These are phyloP conservation scores for Ilex aquifolium DNA, from an alignment of 257 asterid genomes.

Conservation along the genomic window DNA sequence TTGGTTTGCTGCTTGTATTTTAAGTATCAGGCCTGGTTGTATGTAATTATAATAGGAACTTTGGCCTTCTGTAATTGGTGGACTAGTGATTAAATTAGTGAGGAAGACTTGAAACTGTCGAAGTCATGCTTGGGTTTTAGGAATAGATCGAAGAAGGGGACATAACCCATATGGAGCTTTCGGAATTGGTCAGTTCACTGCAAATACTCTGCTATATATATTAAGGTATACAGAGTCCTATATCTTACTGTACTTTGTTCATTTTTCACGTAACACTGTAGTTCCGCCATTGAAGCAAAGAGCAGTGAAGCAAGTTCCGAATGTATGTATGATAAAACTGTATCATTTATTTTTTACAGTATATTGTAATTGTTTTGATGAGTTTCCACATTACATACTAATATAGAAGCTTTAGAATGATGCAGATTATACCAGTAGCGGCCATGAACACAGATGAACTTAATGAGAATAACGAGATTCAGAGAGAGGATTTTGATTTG, in stretches of 20 bases:
- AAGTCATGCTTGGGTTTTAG: neutral
- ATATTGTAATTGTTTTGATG: no score
- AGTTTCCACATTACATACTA: no score
- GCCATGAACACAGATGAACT: constrained; percentile 26
- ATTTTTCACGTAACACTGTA: neutral
- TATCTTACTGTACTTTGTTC: constrained; percentile 2
- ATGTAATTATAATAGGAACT: no score
- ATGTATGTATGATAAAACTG: no score
- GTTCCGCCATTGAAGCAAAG: constrained; percentile 5
- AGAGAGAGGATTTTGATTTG: constrained; percentile 4
- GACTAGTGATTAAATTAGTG: no score
- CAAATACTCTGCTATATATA: constrained; percentile 3
- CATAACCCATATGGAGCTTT: constrained; percentile 32
- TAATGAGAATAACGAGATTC: constrained; percentile 17
- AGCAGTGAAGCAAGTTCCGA: neutral
- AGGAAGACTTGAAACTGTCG: no score
- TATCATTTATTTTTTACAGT: no score
- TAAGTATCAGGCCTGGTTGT: no score
- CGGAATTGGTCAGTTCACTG: constrained; percentile 25
- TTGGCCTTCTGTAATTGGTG: no score
- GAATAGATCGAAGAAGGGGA: constrained; percentile 11
- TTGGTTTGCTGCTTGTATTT: neutral
- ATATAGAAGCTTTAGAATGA: neutral
- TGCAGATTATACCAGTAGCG: constrained; percentile 11
- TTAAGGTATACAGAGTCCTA: neutral